These are phyloP conservation scores for Eucalyptus virginea DNA, from an alignment of 345 rosid genomes.

Conservation along the genomic window DNA sequence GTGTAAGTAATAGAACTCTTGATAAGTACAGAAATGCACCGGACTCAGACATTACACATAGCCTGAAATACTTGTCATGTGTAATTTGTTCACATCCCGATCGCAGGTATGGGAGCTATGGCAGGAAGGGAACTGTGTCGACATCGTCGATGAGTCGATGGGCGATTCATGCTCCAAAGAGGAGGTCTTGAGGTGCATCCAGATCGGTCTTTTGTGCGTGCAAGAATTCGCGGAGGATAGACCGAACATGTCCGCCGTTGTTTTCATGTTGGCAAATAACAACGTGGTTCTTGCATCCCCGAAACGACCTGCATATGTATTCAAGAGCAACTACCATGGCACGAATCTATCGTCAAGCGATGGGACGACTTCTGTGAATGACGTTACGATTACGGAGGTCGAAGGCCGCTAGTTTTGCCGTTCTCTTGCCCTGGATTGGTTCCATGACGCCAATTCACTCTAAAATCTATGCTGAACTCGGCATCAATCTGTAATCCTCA, in stretches of 20 bases:
- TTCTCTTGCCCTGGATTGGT: background rate
- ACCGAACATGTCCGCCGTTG: constrained; percentile 37
- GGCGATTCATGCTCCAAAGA: background rate
- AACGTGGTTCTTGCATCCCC: constrained; percentile 28
- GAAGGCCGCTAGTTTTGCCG: background rate
- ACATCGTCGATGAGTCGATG: constrained; percentile 16
- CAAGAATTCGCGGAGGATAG: constrained; percentile 44
- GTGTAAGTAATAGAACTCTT: constrained; percentile 23
- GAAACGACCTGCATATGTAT: constrained; percentile 32
- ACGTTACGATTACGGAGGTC: constrained; percentile 9
- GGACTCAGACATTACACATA: background rate
- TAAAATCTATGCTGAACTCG: background rate
- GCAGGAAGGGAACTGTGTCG: constrained; percentile 13
- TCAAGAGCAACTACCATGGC: background rate
- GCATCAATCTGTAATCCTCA: background rate
- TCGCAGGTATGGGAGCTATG: constrained; percentile 53
- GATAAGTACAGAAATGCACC: background rate
- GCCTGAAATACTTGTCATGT: background rate
- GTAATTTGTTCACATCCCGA: background rate
- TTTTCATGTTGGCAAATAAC: constrained; percentile 29
- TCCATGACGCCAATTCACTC: background rate
- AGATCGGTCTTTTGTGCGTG: constrained; percentile 54
- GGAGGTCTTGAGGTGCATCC: constrained; percentile 35
- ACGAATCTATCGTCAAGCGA: background rate
- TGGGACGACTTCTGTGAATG: constrained; percentile 14